Conservation (phyloP, 768 basidiomycete species). For the Pisolithus sp. region DNA sequence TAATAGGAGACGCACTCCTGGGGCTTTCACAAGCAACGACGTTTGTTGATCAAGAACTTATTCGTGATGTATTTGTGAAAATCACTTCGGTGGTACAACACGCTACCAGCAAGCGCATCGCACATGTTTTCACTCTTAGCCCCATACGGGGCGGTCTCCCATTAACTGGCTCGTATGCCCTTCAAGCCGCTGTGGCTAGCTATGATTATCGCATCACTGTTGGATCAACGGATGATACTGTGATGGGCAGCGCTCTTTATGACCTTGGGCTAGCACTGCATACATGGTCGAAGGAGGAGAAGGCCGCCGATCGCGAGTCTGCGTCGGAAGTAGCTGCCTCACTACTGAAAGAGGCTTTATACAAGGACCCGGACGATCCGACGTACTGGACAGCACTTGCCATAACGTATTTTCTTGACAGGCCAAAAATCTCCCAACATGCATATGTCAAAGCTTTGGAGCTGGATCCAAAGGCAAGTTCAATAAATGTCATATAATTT, state of each 20-base stretch:
- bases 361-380: conserved; percentile 64
- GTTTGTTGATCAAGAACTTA: conserved; percentile 39
- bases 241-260: conserved; percentile 58
- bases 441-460: conserved; percentile 88
- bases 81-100: conserved; percentile 35
- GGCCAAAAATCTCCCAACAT: conserved; percentile 79
- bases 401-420: conserved; percentile 56
- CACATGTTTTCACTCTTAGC: conserved; percentile 33
- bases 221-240: conserved; percentile 42
- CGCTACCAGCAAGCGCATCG: conserved; percentile 37
- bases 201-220: conserved; percentile 60
- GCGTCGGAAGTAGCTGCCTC: conserved; percentile 39
- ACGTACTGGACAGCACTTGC: conserved; percentile 82
- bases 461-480: conserved; percentile 68
- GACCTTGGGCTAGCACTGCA: conserved; percentile 67
- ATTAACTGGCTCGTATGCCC: conserved; percentile 30
- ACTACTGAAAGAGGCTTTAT: conserved; percentile 66
- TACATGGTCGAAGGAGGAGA: conserved; percentile 35
- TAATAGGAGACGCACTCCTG: conserved; percentile 68
- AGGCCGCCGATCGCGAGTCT: conserved; percentile 10
- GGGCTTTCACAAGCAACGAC: conserved; percentile 50
- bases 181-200: conserved; percentile 49
- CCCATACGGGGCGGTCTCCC: conserved; percentile 15
- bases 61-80: conserved; percentile 30
- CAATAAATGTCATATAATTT: background rate